Base-by-base conservation (phyloP, 192 early-diverging fungal genomes). In the Ambispora gerdemannii region DNA sequence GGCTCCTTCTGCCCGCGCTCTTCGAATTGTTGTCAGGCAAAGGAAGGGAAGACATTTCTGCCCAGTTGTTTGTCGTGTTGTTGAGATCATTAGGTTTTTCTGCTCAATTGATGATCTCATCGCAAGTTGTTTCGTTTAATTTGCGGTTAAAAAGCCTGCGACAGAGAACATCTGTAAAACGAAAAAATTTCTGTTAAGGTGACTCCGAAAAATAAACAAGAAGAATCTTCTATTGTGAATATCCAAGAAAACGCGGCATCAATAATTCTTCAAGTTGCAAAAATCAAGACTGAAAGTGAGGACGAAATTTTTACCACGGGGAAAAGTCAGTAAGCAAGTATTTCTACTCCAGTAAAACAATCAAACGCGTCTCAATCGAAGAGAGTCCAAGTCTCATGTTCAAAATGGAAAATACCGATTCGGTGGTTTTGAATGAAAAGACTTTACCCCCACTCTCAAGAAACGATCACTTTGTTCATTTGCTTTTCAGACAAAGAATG, bases 61-160 rank as follows among this genome's bases (percentile, higher is more conserved):
- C 78, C 31, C 74, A 78, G 69, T 70, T 78, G 35, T 88, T 83
- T 80, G 80, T 79, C 38, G 77, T 81, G 25, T 33, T 78, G 8
- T 72, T 78, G 38, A 60, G 88, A 27, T 71, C 81, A 0, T 58
- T 85, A 7, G 84, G 81, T 3, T 73, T 88, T 15, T 76, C 86
- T 31, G 64, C 87, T 17, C 77, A 89, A 34, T 61, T 92, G 11
- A 74, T 92, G 17, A 85, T 79, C 43, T 89, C 89, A 4, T 51
- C 92, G 4, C 86, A 89, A 43, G 84, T 88, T 1, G 69, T 87
- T 0, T 78, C 91, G 8, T 83, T 90, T 43, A 86, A 83, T 63
- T 89, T 36, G 25, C 51, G 6, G 20, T 7, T 24, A 56, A 36
- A 27, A 66, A 66, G 38, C 38, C 38, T 10, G 38, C 15, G 7